These are phyloP conservation scores for Aaosphaeria arxii DNA, from an alignment of 2,329 filamentous ascomycete species.

Conservation along the genomic window DNA sequence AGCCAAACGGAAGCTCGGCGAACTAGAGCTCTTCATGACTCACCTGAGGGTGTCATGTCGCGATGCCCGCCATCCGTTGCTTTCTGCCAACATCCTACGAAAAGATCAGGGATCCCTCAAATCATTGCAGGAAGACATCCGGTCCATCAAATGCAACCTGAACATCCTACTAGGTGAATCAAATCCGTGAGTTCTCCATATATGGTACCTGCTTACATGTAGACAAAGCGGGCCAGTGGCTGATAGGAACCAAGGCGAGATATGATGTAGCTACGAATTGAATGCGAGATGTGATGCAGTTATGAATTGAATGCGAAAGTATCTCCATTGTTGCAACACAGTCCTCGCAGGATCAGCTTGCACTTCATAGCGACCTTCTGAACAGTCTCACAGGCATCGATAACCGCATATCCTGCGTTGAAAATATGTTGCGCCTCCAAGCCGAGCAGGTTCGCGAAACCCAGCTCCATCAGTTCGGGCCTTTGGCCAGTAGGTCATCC, in stretches of 20 bases:
- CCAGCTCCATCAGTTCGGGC: constrained; percentile 22
- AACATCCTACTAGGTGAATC: background rate
- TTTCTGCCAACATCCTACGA: background rate
- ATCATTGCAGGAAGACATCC: background rate
- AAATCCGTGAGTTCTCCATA: background rate
- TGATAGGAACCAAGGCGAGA: background rate
- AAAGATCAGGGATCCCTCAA: background rate
- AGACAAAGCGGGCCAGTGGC: background rate
- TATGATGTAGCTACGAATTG: background rate
- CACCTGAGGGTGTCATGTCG: background rate
- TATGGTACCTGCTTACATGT: background rate
- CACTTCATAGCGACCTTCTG: constrained; percentile 17
- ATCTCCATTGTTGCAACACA: constrained; percentile 18
- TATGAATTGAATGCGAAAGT: background rate
- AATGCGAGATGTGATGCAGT: constrained; percentile 1
- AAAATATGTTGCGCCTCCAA: constrained; percentile 20
- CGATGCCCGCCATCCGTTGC: background rate
- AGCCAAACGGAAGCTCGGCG: background rate
- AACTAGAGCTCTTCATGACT: background rate
- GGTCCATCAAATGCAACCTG: background rate
- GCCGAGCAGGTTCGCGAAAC: constrained; percentile 15
- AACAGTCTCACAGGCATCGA: constrained; percentile 18
- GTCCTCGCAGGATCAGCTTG: constrained; percentile 15
- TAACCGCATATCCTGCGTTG: constrained; percentile 22
- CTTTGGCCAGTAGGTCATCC: background rate